These are phyloP conservation scores for Cantharellus cinnabarinus DNA, from an alignment of 768 basidiomycete genomes.

Conservation along the genomic window DNA sequence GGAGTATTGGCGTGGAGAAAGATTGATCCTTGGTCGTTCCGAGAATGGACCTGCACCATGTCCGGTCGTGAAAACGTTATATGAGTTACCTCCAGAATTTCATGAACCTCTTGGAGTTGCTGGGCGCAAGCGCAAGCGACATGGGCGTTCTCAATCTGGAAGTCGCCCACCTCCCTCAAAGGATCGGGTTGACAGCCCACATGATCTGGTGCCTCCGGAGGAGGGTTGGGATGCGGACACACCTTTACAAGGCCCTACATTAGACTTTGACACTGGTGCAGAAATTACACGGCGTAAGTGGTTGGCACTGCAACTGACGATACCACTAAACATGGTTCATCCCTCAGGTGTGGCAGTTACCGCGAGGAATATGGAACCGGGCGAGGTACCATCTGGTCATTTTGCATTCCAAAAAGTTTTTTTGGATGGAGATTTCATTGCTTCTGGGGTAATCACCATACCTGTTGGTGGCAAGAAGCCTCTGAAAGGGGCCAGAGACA, in stretches of 20 bases:
- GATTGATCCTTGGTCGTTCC: slow-evolving; percentile 4
- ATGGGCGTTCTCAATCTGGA: slow-evolving; percentile 16
- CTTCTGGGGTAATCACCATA: slow-evolving; percentile 70
- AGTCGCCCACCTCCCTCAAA: slow-evolving; percentile 10
- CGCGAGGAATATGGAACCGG: slow-evolving; percentile 40
- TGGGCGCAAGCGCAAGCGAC: slow-evolving; percentile 20
- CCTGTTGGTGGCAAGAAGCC: slow-evolving; percentile 68
- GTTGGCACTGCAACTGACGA: neutral
- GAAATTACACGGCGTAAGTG: slow-evolving; percentile 53
- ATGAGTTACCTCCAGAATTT: slow-evolving; percentile 33
- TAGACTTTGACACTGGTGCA: slow-evolving; percentile 39
- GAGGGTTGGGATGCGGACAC: slow-evolving; percentile 82
- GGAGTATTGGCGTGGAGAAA: slow-evolving; percentile 7
- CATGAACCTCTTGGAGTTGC: slow-evolving; percentile 27
- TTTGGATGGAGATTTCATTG: slow-evolving; percentile 77
- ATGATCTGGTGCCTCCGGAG: slow-evolving; percentile 12
- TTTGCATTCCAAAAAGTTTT: slow-evolving; percentile 89
- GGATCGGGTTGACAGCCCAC: slow-evolving; percentile 4
- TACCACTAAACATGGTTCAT: neutral
- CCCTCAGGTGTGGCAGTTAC: slow-evolving; percentile 60
- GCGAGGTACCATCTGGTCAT: slow-evolving; percentile 34
- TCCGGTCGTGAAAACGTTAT: slow-evolving; percentile 7
- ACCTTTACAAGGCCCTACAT: slow-evolving; percentile 37
- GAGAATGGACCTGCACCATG: slow-evolving; percentile 4
- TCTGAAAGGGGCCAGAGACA: slow-evolving; percentile 77